These are phyloP conservation scores for Nymphaea thermarum DNA, from an alignment of 164 flowering plant species.

Conservation along the genomic window DNA sequence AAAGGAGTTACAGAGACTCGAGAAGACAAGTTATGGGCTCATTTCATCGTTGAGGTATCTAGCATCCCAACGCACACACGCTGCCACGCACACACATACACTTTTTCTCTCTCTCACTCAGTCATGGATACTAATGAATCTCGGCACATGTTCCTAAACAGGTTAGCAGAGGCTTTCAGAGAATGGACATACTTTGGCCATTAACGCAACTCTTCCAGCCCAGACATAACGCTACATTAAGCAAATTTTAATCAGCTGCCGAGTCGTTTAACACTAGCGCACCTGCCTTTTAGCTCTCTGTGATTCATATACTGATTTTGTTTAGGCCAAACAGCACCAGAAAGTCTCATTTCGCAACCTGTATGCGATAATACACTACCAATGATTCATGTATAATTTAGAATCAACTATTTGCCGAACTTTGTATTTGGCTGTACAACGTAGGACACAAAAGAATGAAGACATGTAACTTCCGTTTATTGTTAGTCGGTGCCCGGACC, in stretches of 20 bases:
- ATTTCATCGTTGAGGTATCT: slow-evolving; percentile 67
- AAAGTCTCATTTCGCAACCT: neutral
- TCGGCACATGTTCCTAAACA: slow-evolving; percentile 11
- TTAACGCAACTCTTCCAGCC: slow-evolving; percentile 61
- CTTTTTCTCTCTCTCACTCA: neutral
- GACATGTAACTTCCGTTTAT: neutral
- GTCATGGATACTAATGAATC: neutral
- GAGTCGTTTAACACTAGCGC: neutral
- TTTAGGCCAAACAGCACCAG: neutral
- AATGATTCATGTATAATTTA: neutral
- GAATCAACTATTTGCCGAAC: neutral
- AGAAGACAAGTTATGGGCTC: slow-evolving; percentile 45
- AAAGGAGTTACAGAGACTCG: slow-evolving; percentile 50
- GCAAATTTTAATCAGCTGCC: neutral
- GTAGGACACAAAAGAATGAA: neutral
- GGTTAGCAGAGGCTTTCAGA: slow-evolving; percentile 54
- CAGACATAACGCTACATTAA: neutral
- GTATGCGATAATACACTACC: neutral
- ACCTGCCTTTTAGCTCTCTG: neutral
- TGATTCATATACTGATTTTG: neutral
- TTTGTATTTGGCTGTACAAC: neutral
- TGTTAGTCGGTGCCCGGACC: neutral
- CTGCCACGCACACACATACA: neutral
- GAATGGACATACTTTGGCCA: slow-evolving; percentile 80
- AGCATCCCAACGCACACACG: neutral